Conservation (phyloP, 2,329 filamentous ascomycete genomes). For the Hypoxylon sp. region DNA sequence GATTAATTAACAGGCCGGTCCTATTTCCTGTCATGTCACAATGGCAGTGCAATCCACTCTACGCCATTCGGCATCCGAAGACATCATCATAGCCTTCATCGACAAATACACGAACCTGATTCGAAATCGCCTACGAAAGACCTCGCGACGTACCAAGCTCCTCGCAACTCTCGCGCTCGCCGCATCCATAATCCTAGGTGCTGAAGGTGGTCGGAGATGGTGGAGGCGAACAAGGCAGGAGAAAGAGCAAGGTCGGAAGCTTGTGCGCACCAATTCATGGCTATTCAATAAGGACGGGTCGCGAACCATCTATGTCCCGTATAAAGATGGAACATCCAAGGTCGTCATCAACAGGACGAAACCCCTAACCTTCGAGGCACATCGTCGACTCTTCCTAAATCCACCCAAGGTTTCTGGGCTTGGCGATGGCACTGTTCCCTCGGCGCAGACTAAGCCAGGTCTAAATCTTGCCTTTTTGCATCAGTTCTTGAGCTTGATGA, state of each 20-base stretch:
- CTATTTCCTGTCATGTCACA: slow-evolving; percentile 37
- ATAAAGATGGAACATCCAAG: slow-evolving; percentile 86
- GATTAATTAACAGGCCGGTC: slow-evolving; percentile 24
- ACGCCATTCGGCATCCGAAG: slow-evolving; percentile 69
- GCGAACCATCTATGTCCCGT: slow-evolving; percentile 92
- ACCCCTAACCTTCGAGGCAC: slow-evolving; percentile 93
- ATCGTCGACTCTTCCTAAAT: slow-evolving; percentile 90
- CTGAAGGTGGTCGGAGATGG: slow-evolving; percentile 81
- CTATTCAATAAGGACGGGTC: slow-evolving; percentile 94
- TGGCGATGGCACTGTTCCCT: slow-evolving; percentile 78
- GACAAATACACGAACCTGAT: slow-evolving; percentile 66
- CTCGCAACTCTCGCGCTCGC: slow-evolving; percentile 79
- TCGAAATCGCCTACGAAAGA: slow-evolving; percentile 64
- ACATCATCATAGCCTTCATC: slow-evolving; percentile 71
- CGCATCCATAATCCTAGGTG: slow-evolving; percentile 79
- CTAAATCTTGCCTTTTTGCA: slow-evolving; percentile 95
- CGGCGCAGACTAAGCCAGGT: slow-evolving; percentile 89
- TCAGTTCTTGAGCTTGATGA: slow-evolving; percentile 94
- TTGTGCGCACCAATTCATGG: slow-evolving; percentile 91
- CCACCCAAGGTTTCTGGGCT: slow-evolving; percentile 85
- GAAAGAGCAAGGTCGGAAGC: slow-evolving; percentile 80
- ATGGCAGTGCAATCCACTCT: slow-evolving; percentile 94
- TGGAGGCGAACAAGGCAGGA: slow-evolving; percentile 79
- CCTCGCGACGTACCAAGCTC: slow-evolving; percentile 75
- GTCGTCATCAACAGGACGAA: slow-evolving; percentile 93